Evolutionary conservation across 495 filamentous ascomycete species (phyloP), one percentile per base, ranked within the genome.

Genomic region (Aspergillus conjunctus): DNA sequence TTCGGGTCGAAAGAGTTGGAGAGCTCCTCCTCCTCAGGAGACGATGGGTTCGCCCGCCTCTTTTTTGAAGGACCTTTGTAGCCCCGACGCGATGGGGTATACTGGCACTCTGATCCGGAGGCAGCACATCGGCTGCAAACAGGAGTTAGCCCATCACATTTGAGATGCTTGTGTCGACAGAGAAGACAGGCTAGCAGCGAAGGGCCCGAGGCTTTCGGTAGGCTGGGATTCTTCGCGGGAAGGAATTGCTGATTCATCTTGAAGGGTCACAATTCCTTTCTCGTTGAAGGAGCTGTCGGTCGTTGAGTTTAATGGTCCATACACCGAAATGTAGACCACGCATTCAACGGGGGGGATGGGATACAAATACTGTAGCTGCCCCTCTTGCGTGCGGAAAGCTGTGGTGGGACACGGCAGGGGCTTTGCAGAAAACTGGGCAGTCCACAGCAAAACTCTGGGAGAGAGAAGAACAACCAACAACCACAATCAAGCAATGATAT

Each of bases 161-260:
- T 80, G 57, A 88, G 83, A 64, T 88, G 86, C 60, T 85, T 81
- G 58, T 80, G 76, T 51, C 86, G 84, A 63, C 85, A 86, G 41
- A 72, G 70, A 32, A 86, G 74, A 67, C 83, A 86, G 31, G 83
- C 82, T 57, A 86, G 64, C 12, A 79, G 73, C 34, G 77, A 79
- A 4, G 77, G 78, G 21, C 74, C 70, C 7, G 69, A 57, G 60
- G 65, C 67, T 22, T 65, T 64, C 30, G 68, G 34, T 21, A 58
- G 60, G 15, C 26, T n/a, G 15, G 56, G 43, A 15, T 60, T 43
- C 22, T 55, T 59, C 8, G 56, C 31, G 30, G 61, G 30, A 15
- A 66, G 31, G 37, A 64, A 69, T 34, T 60, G 66, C 52, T 58
- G 55, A 45, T 66, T 57, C 63, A 69, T 69, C 18, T 34, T 64